Evolutionary conservation across 768 basidiomycete genomes (phyloP), one percentile per base, ranked within the genome.

Genomic region (Mycena maculata): DNA sequence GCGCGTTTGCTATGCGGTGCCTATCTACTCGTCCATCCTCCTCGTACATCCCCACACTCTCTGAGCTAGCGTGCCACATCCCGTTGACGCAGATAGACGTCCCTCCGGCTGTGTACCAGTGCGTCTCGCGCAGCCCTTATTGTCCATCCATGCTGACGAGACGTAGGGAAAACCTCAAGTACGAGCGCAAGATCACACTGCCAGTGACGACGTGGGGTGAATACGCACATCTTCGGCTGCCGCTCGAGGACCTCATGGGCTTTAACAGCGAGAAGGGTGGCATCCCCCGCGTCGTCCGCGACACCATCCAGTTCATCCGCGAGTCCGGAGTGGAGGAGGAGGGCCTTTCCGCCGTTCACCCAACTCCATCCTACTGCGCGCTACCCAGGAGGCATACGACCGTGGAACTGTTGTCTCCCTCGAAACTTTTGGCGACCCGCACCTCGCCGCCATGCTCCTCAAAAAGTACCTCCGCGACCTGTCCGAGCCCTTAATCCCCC

Each of bases 61-160:
- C 93, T 23, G 90, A 90, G 33, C 85, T 96, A 45, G 93, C 94
- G 8, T 82, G 81, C 56, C 82, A 90, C 74, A 87, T 95, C 6
- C 94, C 94, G 4, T 75, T 96, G n/a, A 92, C 92, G 0, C 94
- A 95, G 74, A 94, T 96, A 38, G 92, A 95, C 75, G 89, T 96
- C 44, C 88, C 92, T 25, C 90, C 93, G 18, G 87, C 90, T 2
- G 92, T 93, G 13, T 94, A 95, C 75, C 86, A 89, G 94, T 95
- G 71, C 54, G 91, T 83, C 53, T 52, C 18, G n/a, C 45, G n/a
- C n/a, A n/a, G n/a, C 38, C 22, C 54, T n/a, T 30, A 27, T 42
- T 18, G 42, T 22, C 30, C 2, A 13, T 30, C 33, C 38, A 22
- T 5, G 39, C 45, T 60, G 13, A 54, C 50, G 2, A 60, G 47